These are phyloP conservation scores for Cytospora paraplurivora DNA, from an alignment of 2,329 filamentous ascomycete species.

Conservation along the genomic window DNA sequence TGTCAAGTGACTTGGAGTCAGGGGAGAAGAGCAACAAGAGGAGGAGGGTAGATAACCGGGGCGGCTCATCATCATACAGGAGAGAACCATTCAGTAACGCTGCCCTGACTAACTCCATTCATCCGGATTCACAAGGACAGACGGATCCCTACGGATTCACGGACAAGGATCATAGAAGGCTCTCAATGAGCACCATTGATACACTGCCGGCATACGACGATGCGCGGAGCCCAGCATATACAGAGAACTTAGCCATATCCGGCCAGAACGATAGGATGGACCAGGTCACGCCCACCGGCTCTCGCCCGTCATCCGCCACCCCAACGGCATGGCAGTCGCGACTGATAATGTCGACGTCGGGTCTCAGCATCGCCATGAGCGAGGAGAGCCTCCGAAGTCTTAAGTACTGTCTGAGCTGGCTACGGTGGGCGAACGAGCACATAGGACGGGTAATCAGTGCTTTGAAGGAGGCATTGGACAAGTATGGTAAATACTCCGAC, in stretches of 20 bases:
- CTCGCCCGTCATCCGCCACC: constrained; percentile 34
- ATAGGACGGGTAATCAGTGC: constrained; percentile 75
- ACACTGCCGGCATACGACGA: constrained; percentile 84
- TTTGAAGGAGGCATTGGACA: constrained; percentile 73
- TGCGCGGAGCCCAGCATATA: constrained; percentile 72
- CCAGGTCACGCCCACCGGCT: constrained; percentile 37
- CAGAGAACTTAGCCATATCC: constrained; percentile 51
- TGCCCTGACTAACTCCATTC: constrained; percentile 30
- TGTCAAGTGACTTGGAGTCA: constrained; percentile 50
- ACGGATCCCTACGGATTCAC: constrained; percentile 33
- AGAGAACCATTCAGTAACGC: constrained; percentile 34
- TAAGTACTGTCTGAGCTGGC: constrained; percentile 79
- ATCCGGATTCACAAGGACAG: constrained; percentile 19
- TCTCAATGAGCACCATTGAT: constrained; percentile 71
- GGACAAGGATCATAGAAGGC: constrained; percentile 49
- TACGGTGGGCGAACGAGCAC: constrained; percentile 80
- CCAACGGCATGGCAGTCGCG: constrained; percentile 71
- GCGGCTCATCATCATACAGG: constrained; percentile 34
- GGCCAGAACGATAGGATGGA: constrained; percentile 27
- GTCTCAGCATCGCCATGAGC: constrained; percentile 87
- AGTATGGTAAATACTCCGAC: constrained; percentile 64
- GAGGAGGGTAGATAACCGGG: constrained; percentile 55
- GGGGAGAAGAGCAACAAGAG: constrained; percentile 57
- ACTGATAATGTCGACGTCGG: constrained; percentile 86
- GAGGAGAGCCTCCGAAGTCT: constrained; percentile 83